These are phyloP conservation scores for Epichloe glyceriae DNA, from an alignment of 2,329 filamentous ascomycete species.

Conservation along the genomic window DNA sequence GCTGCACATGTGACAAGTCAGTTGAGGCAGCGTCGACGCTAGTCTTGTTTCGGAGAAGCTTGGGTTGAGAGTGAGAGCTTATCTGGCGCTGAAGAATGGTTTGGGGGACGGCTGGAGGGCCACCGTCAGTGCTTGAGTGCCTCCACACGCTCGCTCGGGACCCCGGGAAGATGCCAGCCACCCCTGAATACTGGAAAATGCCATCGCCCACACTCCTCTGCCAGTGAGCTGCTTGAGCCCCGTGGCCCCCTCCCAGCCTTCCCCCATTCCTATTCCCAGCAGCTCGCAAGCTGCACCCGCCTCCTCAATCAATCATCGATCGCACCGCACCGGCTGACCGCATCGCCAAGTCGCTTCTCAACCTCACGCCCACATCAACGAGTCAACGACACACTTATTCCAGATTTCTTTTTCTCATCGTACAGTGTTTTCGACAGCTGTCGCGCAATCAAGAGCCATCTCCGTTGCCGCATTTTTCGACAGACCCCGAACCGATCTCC, in stretches of 20 bases:
- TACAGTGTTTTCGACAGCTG: background rate
- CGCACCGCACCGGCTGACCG: background rate
- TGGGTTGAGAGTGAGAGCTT: background rate
- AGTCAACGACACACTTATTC: background rate
- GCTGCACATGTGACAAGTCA: background rate
- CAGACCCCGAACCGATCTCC: background rate
- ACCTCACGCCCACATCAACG: background rate
- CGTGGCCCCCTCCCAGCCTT: constrained; percentile 2
- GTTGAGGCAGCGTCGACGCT: too few species aligned
- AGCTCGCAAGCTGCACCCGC: background rate
- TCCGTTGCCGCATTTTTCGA: background rate
- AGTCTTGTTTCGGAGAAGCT: too few species aligned
- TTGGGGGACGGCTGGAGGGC: background rate
- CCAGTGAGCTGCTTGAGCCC: background rate
- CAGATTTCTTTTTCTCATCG: background rate
- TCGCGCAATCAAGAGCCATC: background rate
- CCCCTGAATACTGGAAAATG: background rate
- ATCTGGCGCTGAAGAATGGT: background rate
- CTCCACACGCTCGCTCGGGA: background rate
- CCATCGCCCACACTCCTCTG: background rate
- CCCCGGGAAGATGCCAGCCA: background rate
- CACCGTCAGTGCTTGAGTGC: background rate
- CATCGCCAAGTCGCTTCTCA: constrained; percentile 2
- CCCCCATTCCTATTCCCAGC: background rate
- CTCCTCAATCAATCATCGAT: background rate